Evolutionary conservation across 345 rosid species (phyloP), one percentile per base, ranked within the genome.

Genomic region (Euphorbia lathyris): DNA sequence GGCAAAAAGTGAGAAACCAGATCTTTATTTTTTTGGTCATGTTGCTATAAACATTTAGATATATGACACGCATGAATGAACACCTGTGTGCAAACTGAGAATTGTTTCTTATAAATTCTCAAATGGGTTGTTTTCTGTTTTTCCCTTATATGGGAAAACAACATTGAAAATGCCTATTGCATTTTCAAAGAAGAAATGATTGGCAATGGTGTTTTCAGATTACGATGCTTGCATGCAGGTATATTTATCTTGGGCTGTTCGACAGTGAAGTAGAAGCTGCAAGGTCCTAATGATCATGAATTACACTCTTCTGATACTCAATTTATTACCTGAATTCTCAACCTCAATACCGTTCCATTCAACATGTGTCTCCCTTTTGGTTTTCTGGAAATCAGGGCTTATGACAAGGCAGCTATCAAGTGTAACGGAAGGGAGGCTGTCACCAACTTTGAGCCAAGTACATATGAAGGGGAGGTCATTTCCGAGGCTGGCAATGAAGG

Each of bases 261-360:
- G 88, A 93, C 89, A 88, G 82, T 70, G 92, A 93, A 88, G 96
- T 91, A 85, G 94, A 91, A 83, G 98, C 97, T 85, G 98, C 97
- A 89, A 93, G 98, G 98, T 91, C 90, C 80, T 83, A 73, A 80
- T 85, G 90, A 89, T 86, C 85, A 83, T 78, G 80, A 82, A 75
- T 85, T 77, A 82, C 79, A 74, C 76, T 78, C 78, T 83, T 60
- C 83, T 76, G 83, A 74, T 86, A 69, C 74, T 83, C 70, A 68
- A 74, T 79, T 81, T 83, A 72, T 82, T 78, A 77, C 74, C 76
- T 87, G 75, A 82, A 76, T 81, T 75, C 79, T 78, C 78, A 76
- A 73, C 79, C 77, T 72, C 72, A 83, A 83, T 79, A 59, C 59
- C 65, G 77, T 73, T 72, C 77, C 66, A 77, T 79, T 83, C 85